phyloP scores from a whole-genome alignment of 192 early-diverging fungal genomes.

The Mortierella antarctica region DNA sequence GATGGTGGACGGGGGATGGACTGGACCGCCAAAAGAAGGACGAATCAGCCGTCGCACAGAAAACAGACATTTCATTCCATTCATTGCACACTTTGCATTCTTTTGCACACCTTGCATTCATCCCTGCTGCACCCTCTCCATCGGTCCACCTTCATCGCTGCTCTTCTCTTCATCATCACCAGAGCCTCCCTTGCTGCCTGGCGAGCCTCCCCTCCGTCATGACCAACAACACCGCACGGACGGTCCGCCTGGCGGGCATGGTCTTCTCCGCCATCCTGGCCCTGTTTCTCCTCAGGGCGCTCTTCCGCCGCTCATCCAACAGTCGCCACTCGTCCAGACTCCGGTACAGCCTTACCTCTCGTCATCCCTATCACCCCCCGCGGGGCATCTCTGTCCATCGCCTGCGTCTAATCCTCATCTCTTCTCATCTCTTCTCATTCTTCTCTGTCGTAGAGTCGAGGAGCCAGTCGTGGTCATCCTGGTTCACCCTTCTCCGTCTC shows the following conservation, averaged over 20 bases:
- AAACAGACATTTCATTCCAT: too few relatives aligned
- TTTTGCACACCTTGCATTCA: too few relatives aligned
- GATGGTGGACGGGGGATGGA: too few relatives aligned
- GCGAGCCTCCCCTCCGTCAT: neutral
- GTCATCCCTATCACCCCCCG: neutral
- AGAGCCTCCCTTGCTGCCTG: neutral
- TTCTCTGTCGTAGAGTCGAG: conserved; percentile 4
- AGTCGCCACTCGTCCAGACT: conserved; percentile 1
- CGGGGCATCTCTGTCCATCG: too few relatives aligned
- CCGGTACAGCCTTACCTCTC: neutral
- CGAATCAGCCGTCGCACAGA: too few relatives aligned
- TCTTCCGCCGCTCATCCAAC: conserved; percentile 11
- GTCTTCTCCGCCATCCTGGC: neutral
- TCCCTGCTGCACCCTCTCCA: too few relatives aligned
- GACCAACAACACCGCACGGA: conserved; percentile 2
- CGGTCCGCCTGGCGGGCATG: conserved; percentile 8
- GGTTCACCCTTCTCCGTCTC: conserved; percentile 41
- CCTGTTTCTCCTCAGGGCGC: conserved; percentile 13
- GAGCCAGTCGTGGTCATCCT: conserved; percentile 42
- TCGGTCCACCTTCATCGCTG: too few relatives aligned
- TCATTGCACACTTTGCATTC: too few relatives aligned
- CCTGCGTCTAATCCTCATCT: neutral
- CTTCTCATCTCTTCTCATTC: neutral
- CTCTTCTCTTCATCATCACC: too few relatives aligned
- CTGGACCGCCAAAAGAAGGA: too few relatives aligned